These are phyloP conservation scores for Penicillium subrubescens DNA, from an alignment of 495 filamentous ascomycete species.

Conservation along the genomic window DNA sequence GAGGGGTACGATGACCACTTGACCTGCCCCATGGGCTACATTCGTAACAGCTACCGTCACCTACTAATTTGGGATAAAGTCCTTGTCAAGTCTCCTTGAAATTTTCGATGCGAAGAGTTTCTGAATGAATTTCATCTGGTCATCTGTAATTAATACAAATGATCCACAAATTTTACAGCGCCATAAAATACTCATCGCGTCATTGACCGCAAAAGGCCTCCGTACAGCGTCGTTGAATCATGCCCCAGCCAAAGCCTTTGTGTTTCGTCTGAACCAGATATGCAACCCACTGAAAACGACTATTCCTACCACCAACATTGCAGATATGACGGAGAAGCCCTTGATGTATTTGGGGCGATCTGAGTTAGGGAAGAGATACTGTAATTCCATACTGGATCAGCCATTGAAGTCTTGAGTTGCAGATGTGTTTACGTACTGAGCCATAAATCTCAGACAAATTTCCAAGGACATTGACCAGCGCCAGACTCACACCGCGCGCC, in stretches of 20 bases:
- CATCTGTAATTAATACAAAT: not conserved
- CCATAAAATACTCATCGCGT: too few relatives aligned
- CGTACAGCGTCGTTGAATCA: not conserved
- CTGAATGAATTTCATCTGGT: not conserved
- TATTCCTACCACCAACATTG: constrained; percentile 42
- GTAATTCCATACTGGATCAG: not conserved
- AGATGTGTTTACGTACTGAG: constrained; percentile 16
- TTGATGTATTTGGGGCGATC: constrained; percentile 41
- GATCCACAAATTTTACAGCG: not conserved
- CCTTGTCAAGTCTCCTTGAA: not conserved
- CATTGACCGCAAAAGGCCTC: too few relatives aligned
- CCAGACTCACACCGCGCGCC: constrained; percentile 46
- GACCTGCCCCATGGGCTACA: too few relatives aligned
- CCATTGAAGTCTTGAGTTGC: not conserved
- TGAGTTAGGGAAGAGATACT: constrained; percentile 35
- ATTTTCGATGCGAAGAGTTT: not conserved
- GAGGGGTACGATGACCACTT: too few relatives aligned
- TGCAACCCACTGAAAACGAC: constrained; percentile 32
- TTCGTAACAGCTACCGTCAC: too few relatives aligned
- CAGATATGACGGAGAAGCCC: constrained; percentile 43
- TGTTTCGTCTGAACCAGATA: constrained; percentile 28
- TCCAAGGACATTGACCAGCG: constrained; percentile 51
- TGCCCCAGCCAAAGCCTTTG: not conserved
- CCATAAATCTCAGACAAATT: constrained; percentile 57
- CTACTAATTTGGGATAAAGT: not conserved